These are phyloP conservation scores for Turnera subulata DNA, from an alignment of 345 rosid genomes.

Conservation along the genomic window DNA sequence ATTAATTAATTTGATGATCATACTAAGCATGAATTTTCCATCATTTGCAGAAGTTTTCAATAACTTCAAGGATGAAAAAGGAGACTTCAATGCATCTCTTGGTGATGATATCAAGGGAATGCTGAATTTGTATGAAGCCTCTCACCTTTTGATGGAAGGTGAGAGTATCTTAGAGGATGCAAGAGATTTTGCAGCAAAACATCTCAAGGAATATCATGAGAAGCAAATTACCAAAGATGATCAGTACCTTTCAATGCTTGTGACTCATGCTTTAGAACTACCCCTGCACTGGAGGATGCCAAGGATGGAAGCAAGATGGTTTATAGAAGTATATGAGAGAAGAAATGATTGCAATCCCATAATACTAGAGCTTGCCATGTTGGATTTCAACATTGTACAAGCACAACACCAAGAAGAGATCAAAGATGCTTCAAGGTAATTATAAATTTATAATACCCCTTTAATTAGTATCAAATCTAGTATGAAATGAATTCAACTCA, in stretches of 20 bases:
- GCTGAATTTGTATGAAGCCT: constrained; percentile 20
- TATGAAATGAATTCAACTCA: too few relatives aligned
- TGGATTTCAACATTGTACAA: constrained; percentile 45
- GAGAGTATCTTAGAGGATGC: constrained; percentile 17
- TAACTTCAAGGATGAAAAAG: constrained; percentile 12
- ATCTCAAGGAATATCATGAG: constrained; percentile 2
- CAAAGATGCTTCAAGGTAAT: constrained; percentile 29
- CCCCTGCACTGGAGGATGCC: constrained; percentile 42
- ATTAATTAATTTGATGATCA: too few relatives aligned
- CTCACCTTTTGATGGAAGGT: constrained; percentile 5
- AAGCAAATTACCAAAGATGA: neutral
- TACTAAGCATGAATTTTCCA: too few relatives aligned
- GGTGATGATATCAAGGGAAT: constrained; percentile 15
- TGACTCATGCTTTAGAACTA: constrained; percentile 28
- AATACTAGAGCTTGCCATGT: constrained; percentile 38
- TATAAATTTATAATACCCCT: too few relatives aligned
- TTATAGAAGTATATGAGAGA: constrained; percentile 30
- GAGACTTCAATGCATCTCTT: constrained; percentile 5
- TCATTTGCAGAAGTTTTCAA: constrained; percentile 13
- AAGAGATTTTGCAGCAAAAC: constrained; percentile 8
- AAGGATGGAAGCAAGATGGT: constrained; percentile 50
- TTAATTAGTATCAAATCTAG: too few relatives aligned
- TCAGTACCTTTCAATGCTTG: constrained; percentile 17
- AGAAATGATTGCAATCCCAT: constrained; percentile 8
- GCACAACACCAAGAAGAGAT: constrained; percentile 42